Percentiles rank a stretch among this genome's conserved stretches.
Evolutionary conservation across 2,329 filamentous ascomycete genomes (phyloP).

Genomic region (Orbilia quercus): DNA sequence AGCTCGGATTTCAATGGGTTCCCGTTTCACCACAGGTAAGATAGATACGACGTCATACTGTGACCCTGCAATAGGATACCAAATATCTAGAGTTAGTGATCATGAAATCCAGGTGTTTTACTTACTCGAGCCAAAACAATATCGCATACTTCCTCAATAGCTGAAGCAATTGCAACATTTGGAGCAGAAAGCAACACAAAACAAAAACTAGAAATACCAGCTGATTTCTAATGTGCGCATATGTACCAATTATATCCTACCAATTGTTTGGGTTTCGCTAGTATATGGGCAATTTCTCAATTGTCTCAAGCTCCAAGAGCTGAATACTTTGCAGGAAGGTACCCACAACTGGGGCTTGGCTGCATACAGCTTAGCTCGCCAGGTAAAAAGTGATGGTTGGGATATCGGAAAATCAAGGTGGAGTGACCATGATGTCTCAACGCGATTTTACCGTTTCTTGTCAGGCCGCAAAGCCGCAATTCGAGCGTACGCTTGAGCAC

Average conservation of each 20-base stretch:
- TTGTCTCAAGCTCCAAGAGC: neutral
- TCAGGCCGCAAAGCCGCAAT: conserved; percentile 14
- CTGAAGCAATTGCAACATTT: conserved; percentile 19
- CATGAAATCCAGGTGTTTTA: too few relatives aligned
- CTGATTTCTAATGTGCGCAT: too few relatives aligned
- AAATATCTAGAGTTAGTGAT: too few relatives aligned
- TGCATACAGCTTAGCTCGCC: conserved; percentile 29
- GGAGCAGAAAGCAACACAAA: conserved; percentile 21
- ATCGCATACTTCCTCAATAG: too few relatives aligned
- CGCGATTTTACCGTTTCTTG: conserved; percentile 44
- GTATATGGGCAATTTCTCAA: neutral
- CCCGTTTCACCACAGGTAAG: neutral
- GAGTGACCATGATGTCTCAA: conserved; percentile 49
- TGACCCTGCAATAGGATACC: neutral
- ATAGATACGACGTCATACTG: neutral
- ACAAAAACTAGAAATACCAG: conserved; percentile 14
- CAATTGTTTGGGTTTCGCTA: too few relatives aligned
- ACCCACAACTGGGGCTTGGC: conserved; percentile 42
- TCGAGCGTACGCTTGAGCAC: neutral
- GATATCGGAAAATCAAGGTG: conserved; percentile 48
- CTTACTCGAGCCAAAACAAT: too few relatives aligned
- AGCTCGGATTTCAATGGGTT: neutral
- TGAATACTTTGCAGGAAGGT: conserved; percentile 25
- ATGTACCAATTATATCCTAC: too few relatives aligned
- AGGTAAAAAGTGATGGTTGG: conserved; percentile 28